Conservation (phyloP, 495 filamentous ascomycete species). For the Penicillium mononematosum region DNA sequence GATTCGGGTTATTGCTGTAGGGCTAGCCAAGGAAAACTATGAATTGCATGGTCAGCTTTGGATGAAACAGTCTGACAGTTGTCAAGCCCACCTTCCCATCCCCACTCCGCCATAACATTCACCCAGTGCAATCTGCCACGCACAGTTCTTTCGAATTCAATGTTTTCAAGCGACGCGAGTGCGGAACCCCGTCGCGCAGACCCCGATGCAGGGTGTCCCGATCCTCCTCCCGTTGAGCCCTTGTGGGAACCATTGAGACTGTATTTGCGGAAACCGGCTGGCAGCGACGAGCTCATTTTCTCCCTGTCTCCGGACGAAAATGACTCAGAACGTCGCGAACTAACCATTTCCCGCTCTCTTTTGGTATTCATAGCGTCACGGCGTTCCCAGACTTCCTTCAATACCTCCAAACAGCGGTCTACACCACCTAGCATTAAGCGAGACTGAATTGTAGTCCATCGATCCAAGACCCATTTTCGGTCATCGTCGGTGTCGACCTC, state of each 20-base stretch:
- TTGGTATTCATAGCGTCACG: conserved; percentile 47
- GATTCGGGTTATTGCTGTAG: neutral
- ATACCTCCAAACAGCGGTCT: conserved; percentile 73
- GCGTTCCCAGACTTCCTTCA: conserved; percentile 68
- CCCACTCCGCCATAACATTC: conserved; percentile 76
- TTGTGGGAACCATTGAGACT: conserved; percentile 17
- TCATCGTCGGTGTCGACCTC: conserved; percentile 62
- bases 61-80: neutral
- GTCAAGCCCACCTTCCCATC: conserved; percentile 68
- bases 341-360: conserved; percentile 22
- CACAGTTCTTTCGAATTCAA: conserved; percentile 65
- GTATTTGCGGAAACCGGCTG: conserved; percentile 10
- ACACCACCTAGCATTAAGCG: conserved; percentile 72
- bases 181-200: conserved; percentile 30
- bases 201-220: conserved; percentile 6
- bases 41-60: neutral
- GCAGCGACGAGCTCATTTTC: conserved; percentile 12
- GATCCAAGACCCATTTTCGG: conserved; percentile 64
- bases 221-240: conserved; percentile 7
- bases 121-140: conserved; percentile 71
- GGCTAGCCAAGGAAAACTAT: conserved; percentile 10
- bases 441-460: conserved; percentile 62
- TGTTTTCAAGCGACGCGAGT: conserved; percentile 43
- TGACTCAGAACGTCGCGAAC: conserved; percentile 16
- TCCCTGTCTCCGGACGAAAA: conserved; percentile 12